Conservation (phyloP, 768 basidiomycete species). For the Boletus vinaceobasis region DNA sequence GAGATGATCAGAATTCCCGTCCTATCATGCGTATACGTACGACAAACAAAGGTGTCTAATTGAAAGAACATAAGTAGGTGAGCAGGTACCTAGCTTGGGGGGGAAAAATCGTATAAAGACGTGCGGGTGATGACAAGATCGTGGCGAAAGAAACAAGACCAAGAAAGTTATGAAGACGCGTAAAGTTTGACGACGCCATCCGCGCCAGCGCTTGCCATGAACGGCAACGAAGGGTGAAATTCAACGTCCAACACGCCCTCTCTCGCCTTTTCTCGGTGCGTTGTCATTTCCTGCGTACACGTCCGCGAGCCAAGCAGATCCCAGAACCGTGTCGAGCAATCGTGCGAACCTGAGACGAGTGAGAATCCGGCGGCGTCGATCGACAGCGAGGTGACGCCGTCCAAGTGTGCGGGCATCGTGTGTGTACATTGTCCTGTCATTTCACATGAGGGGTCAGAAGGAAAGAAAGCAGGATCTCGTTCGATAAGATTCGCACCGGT, state of each 20-base stretch:
- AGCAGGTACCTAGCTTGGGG: constrained; percentile 9
- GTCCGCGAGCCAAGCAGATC: constrained; percentile 75
- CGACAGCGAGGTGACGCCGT: constrained; percentile 87
- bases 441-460: background rate
- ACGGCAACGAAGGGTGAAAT: constrained; percentile 77
- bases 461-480: background rate
- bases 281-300: constrained; percentile 86
- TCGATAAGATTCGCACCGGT: constrained; percentile 58
- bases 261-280: constrained; percentile 83
- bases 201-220: constrained; percentile 93
- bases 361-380: constrained; percentile 85
- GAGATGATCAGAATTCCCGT: constrained; percentile 25
- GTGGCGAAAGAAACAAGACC: background rate
- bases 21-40: constrained; percentile 23
- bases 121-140: background rate
- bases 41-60: constrained; percentile 18
- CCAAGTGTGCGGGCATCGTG: constrained; percentile 87
- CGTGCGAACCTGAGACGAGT: constrained; percentile 87
- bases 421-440: constrained; percentile 76
- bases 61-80: background rate
- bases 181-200: constrained; percentile 93
- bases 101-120: background rate
- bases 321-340: constrained; percentile 95
- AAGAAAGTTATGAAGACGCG: constrained; percentile 59
- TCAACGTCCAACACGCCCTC: constrained; percentile 91